phyloP scores from a whole-genome alignment of 1,139 yeast genomes.

The Eremothecium gossypii region DNA sequence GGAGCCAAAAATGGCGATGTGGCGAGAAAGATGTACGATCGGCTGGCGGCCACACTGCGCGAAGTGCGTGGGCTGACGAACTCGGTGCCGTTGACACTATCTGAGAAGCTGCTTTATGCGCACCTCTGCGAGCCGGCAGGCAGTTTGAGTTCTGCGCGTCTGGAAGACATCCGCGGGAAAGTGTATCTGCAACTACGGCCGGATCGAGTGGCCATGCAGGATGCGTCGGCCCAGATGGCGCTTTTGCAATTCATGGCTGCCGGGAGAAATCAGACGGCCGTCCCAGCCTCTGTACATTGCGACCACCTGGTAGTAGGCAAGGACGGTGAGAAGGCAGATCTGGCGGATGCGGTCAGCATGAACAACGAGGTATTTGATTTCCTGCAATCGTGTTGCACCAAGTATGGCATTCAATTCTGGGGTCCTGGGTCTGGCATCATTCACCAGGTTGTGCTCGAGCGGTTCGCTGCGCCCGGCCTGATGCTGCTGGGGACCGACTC shows the following conservation, averaged over 20 bases:
- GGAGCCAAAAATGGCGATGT: not conserved
- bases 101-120: slow-evolving; percentile 88
- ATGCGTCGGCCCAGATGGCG: slow-evolving; percentile 98
- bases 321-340: slow-evolving; percentile 77
- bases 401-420: slow-evolving; percentile 96
- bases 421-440: slow-evolving; percentile 99
- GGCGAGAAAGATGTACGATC: slow-evolving; percentile 59
- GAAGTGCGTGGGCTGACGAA: slow-evolving; percentile 55
- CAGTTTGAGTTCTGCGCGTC: slow-evolving; percentile 44
- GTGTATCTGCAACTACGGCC: slow-evolving; percentile 85
- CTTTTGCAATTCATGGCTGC: slow-evolving; percentile 93
- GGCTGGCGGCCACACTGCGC: slow-evolving; percentile 53
- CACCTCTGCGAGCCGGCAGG: slow-evolving; percentile 85
- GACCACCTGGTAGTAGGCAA: slow-evolving; percentile 96
- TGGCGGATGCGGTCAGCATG: slow-evolving; percentile 63
- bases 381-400: slow-evolving; percentile 79
- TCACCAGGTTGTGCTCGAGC: slow-evolving; percentile 94
- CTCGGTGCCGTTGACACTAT: slow-evolving; percentile 73
- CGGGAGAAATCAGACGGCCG: slow-evolving; percentile 75
- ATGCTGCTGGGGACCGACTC: slow-evolving; percentile 97
- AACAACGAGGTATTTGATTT: slow-evolving; percentile 93
- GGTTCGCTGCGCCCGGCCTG: slow-evolving; percentile 98
- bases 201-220: slow-evolving; percentile 99
- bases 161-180: slow-evolving; percentile 55
- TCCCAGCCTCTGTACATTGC: slow-evolving; percentile 94